Conservation (phyloP, 345 rosid species). For the Garcia nutans region DNA sequence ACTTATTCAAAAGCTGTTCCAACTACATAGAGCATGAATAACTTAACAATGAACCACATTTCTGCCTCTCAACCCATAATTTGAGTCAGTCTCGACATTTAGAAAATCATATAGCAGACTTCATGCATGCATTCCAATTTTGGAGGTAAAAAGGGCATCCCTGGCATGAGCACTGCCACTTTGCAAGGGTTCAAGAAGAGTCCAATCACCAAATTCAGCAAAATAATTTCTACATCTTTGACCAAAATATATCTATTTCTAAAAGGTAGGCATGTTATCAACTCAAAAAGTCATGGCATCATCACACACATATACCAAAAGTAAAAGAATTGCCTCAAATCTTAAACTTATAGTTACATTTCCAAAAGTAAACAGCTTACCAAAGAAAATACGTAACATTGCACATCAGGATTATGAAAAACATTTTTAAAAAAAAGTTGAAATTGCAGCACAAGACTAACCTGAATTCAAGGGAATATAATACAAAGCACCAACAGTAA, state of each 20-base stretch:
- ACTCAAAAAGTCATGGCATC: conserved; percentile 4
- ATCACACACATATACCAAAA: background rate
- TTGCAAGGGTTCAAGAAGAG: background rate
- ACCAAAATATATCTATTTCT: background rate
- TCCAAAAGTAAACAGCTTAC: background rate
- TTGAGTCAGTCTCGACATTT: background rate
- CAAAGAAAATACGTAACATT: background rate
- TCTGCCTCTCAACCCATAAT: background rate
- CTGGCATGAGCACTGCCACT: background rate
- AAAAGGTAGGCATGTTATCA: background rate
- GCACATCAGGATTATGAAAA: background rate
- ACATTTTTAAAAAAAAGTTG: background rate
- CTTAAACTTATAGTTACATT: background rate
- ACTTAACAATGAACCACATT: background rate
- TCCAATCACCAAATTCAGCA: background rate
- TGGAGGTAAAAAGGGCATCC: background rate
- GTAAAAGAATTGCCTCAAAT: background rate
- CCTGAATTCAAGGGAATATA: conserved; percentile 91
- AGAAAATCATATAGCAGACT: background rate
- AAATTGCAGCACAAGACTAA: conserved; percentile 24
- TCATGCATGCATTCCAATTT: background rate
- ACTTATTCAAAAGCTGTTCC: background rate
- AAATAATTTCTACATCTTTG: background rate
- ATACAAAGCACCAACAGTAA: conserved; percentile 69
- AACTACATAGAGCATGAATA: background rate